A percentile compares a stretch with the other conserved stretches of the same genome.
These are phyloP conservation scores for Cucurbita maxima DNA, from an alignment of 306 rosid genomes.

Conservation along the genomic window DNA sequence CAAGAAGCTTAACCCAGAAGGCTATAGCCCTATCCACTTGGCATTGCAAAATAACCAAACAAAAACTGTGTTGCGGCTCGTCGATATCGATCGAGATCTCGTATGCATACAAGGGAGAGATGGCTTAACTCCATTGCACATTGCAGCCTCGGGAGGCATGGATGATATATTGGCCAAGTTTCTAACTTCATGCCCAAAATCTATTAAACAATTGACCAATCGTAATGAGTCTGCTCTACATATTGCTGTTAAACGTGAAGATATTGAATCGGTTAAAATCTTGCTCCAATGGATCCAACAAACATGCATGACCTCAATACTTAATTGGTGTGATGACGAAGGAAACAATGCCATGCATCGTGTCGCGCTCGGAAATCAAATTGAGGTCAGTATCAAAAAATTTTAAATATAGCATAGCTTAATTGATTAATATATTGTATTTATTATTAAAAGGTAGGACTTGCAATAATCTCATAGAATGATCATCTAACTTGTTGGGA, in stretches of 20 bases:
- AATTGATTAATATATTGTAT: too few relatives aligned
- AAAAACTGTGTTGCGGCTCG: conserved; percentile 1
- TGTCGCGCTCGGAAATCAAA: conserved; percentile 7
- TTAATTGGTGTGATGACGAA: conserved; percentile 11
- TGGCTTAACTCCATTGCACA: conserved; percentile 22
- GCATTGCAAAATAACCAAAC: conserved; percentile 14
- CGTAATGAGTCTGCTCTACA: conserved; percentile 25
- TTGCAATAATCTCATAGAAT: too few relatives aligned
- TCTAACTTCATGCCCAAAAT: conserved; percentile 16
- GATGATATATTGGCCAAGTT: conserved; percentile 13
- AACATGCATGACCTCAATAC: background rate
- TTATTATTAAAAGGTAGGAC: too few relatives aligned
- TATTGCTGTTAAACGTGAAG: conserved; percentile 12
- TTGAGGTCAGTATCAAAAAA: background rate
- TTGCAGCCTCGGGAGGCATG: conserved; percentile 10
- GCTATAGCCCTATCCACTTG: conserved; percentile 19
- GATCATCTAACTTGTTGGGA: too few relatives aligned
- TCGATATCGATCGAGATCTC: conserved; percentile 7
- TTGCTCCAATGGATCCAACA: background rate
- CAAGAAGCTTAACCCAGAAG: conserved; percentile 20
- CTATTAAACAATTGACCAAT: conserved; percentile 18
- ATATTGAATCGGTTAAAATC: background rate
- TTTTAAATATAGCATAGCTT: too few relatives aligned
- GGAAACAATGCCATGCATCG: conserved; percentile 27
- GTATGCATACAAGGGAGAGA: conserved; percentile 27